Conservation (phyloP, 495 filamentous ascomycete species). For the Hamigera avellanea region DNA sequence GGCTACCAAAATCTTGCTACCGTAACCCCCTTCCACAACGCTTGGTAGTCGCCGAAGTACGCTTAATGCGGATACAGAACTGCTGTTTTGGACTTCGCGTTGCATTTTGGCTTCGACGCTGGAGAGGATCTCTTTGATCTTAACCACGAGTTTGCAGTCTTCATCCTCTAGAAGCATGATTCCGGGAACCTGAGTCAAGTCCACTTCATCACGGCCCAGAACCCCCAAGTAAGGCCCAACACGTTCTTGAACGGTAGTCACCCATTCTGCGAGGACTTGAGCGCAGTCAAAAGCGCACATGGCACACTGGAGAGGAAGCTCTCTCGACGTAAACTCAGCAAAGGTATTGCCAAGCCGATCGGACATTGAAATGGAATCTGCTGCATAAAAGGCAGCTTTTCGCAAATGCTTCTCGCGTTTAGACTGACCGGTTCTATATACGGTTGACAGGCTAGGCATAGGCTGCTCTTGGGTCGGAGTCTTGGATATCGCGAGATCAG, state of each 20-base stretch:
- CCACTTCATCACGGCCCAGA: slow-evolving; percentile 70
- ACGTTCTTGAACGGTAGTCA: slow-evolving; percentile 87
- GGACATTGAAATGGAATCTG: slow-evolving; percentile 83
- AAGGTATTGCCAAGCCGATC: slow-evolving; percentile 81
- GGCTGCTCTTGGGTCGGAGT: slow-evolving; percentile 28
- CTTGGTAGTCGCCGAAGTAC: slow-evolving; percentile 43
- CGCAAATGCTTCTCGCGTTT: slow-evolving; percentile 80
- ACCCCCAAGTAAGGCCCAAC: slow-evolving; percentile 82
- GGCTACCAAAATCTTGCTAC: slow-evolving; percentile 74
- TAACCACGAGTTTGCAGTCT: slow-evolving; percentile 75
- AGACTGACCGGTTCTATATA: slow-evolving; percentile 32
- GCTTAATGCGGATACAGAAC: slow-evolving; percentile 37
- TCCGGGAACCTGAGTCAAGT: slow-evolving; percentile 63
- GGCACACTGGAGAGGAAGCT: slow-evolving; percentile 85
- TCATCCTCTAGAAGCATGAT: slow-evolving; percentile 90
- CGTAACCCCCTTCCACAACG: slow-evolving; percentile 59
- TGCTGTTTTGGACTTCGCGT: slow-evolving; percentile 35
- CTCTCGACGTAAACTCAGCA: slow-evolving; percentile 72
- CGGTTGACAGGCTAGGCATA: slow-evolving; percentile 19
- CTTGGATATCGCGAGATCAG: slow-evolving; percentile 32
- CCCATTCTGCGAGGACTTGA: slow-evolving; percentile 95
- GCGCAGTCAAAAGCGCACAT: slow-evolving; percentile 94
- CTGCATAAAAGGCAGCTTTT: slow-evolving; percentile 89
- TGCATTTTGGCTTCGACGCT: slow-evolving; percentile 75
- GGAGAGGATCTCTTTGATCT: slow-evolving; percentile 69